Conservation (phyloP, 108 stramenopile genomes). For the Nitzschia sp. region DNA sequence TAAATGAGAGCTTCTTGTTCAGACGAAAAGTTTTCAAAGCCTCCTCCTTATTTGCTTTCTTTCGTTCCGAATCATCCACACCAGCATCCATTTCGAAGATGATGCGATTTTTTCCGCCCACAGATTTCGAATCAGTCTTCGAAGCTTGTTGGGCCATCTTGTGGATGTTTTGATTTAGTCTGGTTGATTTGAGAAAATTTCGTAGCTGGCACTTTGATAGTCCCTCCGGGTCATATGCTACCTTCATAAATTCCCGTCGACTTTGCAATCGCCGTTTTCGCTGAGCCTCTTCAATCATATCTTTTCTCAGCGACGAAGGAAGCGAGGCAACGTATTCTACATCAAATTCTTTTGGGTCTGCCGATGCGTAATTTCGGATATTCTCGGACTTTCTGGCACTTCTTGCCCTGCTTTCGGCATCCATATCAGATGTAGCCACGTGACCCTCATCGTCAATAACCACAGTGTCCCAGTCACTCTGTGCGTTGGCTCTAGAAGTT, state of each 20-base stretch:
- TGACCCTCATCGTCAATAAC: not conserved
- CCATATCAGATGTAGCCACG: not conserved
- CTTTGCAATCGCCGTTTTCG: conserved; percentile 79
- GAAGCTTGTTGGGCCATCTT: conserved; percentile 47
- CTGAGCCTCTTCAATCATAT: conserved; percentile 74
- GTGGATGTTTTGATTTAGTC: conserved; percentile 60
- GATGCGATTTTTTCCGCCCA: conserved; percentile 43
- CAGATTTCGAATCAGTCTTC: conserved; percentile 36
- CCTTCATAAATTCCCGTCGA: conserved; percentile 90
- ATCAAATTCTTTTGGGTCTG: conserved; percentile 31
- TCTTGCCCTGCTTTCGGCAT: not conserved
- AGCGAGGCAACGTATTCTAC: conserved; percentile 70
- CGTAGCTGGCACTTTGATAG: conserved; percentile 89
- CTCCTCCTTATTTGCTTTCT: conserved; percentile 11
- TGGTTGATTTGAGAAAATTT: conserved; percentile 84
- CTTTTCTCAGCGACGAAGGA: conserved; percentile 72
- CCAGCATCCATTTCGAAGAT: conserved; percentile 27
- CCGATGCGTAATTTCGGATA: not conserved
- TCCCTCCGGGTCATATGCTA: conserved; percentile 83
- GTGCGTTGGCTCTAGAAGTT: not conserved
- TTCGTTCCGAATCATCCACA: not conserved
- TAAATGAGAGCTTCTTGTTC: not conserved
- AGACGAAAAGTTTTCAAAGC: not conserved
- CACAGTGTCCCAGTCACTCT: conserved; percentile 26
- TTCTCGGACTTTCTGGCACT: not conserved